A percentile compares a stretch with the other conserved stretches of the same genome.
Evolutionary conservation across 257 asterid species (phyloP).

Genomic region (Apocynum venetum): DNA sequence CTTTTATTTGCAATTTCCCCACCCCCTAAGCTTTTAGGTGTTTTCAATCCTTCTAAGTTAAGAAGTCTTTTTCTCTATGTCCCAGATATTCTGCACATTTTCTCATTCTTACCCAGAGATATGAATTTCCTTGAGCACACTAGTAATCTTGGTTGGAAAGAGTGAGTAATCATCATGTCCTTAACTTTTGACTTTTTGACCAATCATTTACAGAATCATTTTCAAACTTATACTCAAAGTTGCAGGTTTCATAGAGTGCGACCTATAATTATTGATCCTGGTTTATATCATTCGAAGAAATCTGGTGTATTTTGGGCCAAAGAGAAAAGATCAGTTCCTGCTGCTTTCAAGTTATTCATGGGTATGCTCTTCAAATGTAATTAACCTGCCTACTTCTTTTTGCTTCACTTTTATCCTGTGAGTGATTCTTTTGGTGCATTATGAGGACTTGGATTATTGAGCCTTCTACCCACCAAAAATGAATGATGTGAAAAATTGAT

Average conservation of each 20-base stretch:
- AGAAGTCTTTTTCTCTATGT: constrained; percentile 22
- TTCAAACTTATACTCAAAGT: constrained; percentile 11
- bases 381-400: neutral
- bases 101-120: constrained; percentile 96
- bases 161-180: constrained; percentile 50
- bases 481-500: neutral
- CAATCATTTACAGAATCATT: neutral
- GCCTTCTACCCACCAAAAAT: neutral
- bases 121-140: constrained; percentile 95
- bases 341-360: constrained; percentile 80
- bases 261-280: constrained; percentile 89
- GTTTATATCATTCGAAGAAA: constrained; percentile 78
- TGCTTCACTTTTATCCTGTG: neutral
- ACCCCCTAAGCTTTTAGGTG: neutral
- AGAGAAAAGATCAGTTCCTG: constrained; percentile 85
- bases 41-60: neutral
- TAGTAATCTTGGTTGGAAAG: constrained; percentile 94
- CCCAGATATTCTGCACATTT: constrained; percentile 86
- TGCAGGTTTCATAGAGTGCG: constrained; percentile 76
- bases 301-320: constrained; percentile 98
- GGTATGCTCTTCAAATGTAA: constrained; percentile 32
- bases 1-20: neutral
- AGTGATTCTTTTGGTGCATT: neutral
- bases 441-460: neutral
- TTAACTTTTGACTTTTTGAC: constrained; percentile 4